Evolutionary conservation across 345 rosid genomes (phyloP).

Genomic region (Excoecaria agallocha): DNA sequence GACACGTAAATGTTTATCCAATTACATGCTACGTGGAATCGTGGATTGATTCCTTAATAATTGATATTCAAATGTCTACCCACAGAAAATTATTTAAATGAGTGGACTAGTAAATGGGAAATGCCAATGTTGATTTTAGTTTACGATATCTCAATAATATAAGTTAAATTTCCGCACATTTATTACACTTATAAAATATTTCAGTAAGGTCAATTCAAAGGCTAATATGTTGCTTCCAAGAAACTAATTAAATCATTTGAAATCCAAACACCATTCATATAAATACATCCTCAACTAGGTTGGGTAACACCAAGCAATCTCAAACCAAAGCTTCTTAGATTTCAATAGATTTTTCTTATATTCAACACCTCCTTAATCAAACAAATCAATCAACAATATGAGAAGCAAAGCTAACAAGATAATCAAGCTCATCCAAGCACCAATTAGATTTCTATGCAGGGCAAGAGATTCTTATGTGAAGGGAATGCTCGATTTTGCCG

Average conservation of each 20-base stretch:
- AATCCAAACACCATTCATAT: neutral
- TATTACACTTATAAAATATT: neutral
- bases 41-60: too few relatives aligned
- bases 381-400: constrained; percentile 5
- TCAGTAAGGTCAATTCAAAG: neutral
- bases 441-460: constrained; percentile 34
- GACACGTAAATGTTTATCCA: too few relatives aligned
- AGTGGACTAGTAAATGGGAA: too few relatives aligned
- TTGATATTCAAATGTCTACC: too few relatives aligned
- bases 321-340: neutral
- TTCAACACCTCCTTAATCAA: neutral
- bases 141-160: too few relatives aligned
- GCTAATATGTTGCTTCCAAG: neutral
- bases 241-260: neutral
- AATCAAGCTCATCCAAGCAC: constrained; percentile 25
- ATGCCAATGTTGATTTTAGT: too few relatives aligned
- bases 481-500: constrained; percentile 29
- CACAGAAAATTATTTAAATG: too few relatives aligned
- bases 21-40: too few relatives aligned
- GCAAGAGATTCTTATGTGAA: constrained; percentile 37
- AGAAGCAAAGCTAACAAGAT: constrained; percentile 22
- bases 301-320: neutral
- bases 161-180: neutral
- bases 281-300: neutral
- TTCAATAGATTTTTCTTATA: neutral